Evolutionary conservation across 768 basidiomycete species (phyloP).

Genomic region (Tephrocybe sp.): DNA sequence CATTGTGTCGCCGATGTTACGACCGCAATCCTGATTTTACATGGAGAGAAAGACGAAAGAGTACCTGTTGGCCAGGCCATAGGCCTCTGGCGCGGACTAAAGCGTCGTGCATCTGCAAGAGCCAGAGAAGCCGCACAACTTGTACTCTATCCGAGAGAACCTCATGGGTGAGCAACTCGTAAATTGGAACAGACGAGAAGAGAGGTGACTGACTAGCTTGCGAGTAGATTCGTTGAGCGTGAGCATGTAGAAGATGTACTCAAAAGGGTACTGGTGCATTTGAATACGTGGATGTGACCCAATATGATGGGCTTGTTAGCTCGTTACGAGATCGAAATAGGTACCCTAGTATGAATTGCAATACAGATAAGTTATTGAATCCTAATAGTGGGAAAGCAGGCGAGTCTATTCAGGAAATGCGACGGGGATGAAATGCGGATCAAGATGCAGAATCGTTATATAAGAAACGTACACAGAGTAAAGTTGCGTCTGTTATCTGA

Average conservation of each 20-base stretch:
- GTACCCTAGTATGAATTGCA: conserved; percentile 2
- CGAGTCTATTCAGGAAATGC: no score
- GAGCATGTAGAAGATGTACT: conserved; percentile 31
- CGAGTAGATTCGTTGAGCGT: conserved; percentile 30
- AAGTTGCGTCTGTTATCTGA: conserved; percentile 12
- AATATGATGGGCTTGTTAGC: no score
- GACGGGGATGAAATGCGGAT: conserved; percentile 2
- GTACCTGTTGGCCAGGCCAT: conserved; percentile 40
- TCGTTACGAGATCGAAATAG: background rate
- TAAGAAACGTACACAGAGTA: background rate
- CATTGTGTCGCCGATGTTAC: conserved; percentile 38
- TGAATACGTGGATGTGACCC: conserved; percentile 22
- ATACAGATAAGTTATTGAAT: conserved; percentile 10
- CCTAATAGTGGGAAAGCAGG: background rate
- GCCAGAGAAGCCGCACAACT: conserved; percentile 28
- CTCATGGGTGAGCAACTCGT: conserved; percentile 32
- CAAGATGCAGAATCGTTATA: conserved; percentile 2
- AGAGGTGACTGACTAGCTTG: background rate
- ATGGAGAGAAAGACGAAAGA: conserved; percentile 54
- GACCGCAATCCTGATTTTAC: conserved; percentile 46
- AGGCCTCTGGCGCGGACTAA: conserved; percentile 33
- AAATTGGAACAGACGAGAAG: background rate
- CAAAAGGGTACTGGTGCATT: conserved; percentile 26
- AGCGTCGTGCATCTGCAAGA: conserved; percentile 27
- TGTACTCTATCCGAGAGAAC: conserved; percentile 34